These are phyloP conservation scores for Dendryphion nanum DNA, from an alignment of 2,329 filamentous ascomycete species.

Conservation along the genomic window DNA sequence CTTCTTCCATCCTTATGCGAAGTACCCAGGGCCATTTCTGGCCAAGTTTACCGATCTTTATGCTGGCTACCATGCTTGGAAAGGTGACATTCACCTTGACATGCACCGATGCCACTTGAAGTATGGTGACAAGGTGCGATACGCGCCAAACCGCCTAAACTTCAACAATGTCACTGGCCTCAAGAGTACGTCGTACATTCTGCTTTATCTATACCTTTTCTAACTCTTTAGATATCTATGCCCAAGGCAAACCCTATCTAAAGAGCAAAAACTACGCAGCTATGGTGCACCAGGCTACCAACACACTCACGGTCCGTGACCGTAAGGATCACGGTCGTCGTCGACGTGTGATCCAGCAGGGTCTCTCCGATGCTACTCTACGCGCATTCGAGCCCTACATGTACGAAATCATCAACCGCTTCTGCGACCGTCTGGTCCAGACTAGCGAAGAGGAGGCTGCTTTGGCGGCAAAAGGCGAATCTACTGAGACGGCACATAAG, in stretches of 20 bases:
- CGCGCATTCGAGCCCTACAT: constrained; percentile 40
- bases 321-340: constrained; percentile 38
- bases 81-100: constrained; percentile 69
- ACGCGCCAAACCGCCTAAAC: constrained; percentile 70
- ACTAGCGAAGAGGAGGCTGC: neutral
- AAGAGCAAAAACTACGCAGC: constrained; percentile 11
- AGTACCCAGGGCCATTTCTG: constrained; percentile 24
- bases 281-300: constrained; percentile 18
- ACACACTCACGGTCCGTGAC: constrained; percentile 37
- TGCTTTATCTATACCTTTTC: neutral
- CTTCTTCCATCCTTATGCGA: constrained; percentile 32
- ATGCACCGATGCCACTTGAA: constrained; percentile 66
- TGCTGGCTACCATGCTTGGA: constrained; percentile 63
- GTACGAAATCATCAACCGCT: constrained; percentile 24
- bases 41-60: constrained; percentile 12
- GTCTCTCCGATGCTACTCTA: constrained; percentile 39
- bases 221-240: constrained; percentile 9
- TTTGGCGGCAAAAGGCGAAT: constrained; percentile 4
- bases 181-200: constrained; percentile 4
- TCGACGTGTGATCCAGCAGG: constrained; percentile 38
- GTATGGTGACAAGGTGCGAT: constrained; percentile 68
- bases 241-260: constrained; percentile 8
- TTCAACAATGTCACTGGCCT: constrained; percentile 62
- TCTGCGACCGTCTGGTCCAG: constrained; percentile 11
- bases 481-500: constrained; percentile 36